Conservation (phyloP, 1,139 yeast species). For the Kurtzmaniella quercitrusa region DNA sequence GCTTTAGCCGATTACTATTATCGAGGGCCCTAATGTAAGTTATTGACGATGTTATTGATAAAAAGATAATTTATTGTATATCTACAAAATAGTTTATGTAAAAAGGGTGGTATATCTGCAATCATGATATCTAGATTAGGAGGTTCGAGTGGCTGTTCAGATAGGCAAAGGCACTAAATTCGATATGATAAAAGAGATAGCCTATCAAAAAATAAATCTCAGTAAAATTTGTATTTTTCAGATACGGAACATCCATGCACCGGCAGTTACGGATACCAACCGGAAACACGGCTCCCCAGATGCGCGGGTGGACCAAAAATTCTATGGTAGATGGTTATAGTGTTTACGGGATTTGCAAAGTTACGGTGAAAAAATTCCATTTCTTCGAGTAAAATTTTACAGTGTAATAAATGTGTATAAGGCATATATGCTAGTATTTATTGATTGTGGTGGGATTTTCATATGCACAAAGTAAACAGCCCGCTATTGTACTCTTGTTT, state of each 20-base stretch:
- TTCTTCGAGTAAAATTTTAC: too few species aligned
- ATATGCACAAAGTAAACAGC: slow-evolving; percentile 2
- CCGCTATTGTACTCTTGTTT: slow-evolving; percentile 1
- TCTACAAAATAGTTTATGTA: too few species aligned
- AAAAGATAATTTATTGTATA: too few species aligned
- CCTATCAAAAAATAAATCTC: neutral
- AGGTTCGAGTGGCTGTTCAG: neutral
- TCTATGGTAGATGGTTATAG: neutral
- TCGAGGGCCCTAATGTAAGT: too few species aligned
- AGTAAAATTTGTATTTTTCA: neutral
- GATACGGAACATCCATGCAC: neutral
- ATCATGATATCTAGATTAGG: neutral
- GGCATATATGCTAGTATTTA: neutral
- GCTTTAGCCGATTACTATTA: too few species aligned
- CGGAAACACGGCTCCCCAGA: neutral
- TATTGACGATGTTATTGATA: too few species aligned
- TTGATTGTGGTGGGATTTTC: neutral
- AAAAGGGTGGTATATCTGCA: too few species aligned
- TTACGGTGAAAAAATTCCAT: too few species aligned
- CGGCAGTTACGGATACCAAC: neutral
- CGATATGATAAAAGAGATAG: neutral
- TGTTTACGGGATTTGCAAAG: neutral
- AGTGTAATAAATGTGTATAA: neutral
- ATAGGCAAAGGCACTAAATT: neutral
- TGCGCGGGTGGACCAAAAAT: neutral